Evolutionary conservation across 2,329 filamentous ascomycete species (phyloP).

Genomic region (Pseudogymnoascus sp.): DNA sequence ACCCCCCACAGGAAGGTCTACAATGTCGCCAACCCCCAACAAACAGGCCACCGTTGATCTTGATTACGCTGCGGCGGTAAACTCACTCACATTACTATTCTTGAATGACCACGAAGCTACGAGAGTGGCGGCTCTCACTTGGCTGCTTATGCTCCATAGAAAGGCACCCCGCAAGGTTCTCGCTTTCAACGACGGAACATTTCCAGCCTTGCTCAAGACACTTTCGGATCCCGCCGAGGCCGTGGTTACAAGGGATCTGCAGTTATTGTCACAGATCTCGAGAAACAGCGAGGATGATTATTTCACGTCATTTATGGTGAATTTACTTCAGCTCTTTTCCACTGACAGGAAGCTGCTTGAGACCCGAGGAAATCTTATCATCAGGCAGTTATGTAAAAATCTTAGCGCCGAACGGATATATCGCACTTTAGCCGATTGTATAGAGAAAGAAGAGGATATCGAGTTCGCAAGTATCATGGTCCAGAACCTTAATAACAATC

Average conservation of each 20-base stretch:
- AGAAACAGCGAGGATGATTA: slow-evolving; percentile 95
- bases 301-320: slow-evolving; percentile 97
- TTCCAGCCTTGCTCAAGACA: slow-evolving; percentile 90
- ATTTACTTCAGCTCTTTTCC: slow-evolving; percentile 86
- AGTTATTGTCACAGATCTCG: slow-evolving; percentile 91
- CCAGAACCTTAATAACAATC: slow-evolving; percentile 96
- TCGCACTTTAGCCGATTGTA: slow-evolving; percentile 86
- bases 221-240: slow-evolving; percentile 91
- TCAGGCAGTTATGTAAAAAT: slow-evolving; percentile 86
- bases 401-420: slow-evolving; percentile 94
- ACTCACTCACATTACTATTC: slow-evolving; percentile 84
- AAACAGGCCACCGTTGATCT: slow-evolving; percentile 55
- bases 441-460: slow-evolving; percentile 95
- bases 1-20: slow-evolving; percentile 26
- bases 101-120: slow-evolving; percentile 96
- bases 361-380: slow-evolving; percentile 89
- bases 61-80: slow-evolving; percentile 94
- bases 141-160: slow-evolving; percentile 95
- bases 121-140: slow-evolving; percentile 83
- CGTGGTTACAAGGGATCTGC: slow-evolving; percentile 88
- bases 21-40: slow-evolving; percentile 15
- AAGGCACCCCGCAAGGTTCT: slow-evolving; percentile 90
- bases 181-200: slow-evolving; percentile 94
- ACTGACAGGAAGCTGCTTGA: slow-evolving; percentile 88
- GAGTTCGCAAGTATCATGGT: slow-evolving; percentile 99